Percentiles rank a stretch among this genome's conserved stretches.
phyloP scores from a whole-genome alignment of 306 rosid species.

The Carpinus fangiana region DNA sequence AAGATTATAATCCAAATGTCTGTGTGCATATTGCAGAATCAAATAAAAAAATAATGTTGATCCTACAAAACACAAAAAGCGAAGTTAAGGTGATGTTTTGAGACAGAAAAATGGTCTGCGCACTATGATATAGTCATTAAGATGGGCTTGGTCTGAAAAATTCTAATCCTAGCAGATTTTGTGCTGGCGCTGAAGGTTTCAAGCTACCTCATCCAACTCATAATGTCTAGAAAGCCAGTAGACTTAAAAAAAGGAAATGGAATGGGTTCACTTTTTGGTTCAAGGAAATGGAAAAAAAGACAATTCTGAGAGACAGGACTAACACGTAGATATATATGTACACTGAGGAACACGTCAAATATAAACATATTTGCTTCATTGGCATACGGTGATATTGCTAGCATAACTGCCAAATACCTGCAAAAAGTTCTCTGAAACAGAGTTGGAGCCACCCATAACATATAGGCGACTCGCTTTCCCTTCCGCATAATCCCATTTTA shows the following conservation, averaged over 20 bases:
- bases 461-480: slow-evolving; percentile 78
- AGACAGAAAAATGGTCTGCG: background rate
- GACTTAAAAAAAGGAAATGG: background rate
- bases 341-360: background rate
- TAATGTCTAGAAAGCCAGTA: background rate
- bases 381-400: slow-evolving; percentile 2
- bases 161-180: background rate
- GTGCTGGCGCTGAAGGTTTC: background rate
- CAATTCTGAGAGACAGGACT: background rate
- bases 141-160: background rate
- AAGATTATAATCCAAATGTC: slow-evolving; percentile 2
- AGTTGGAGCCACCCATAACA: slow-evolving; percentile 66
- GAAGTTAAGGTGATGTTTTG: background rate
- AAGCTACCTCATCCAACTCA: background rate
- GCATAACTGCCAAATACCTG: slow-evolving; percentile 53
- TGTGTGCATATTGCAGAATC: background rate
- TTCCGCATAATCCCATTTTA: slow-evolving; percentile 75
- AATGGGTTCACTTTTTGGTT: no score
- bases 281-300: background rate
- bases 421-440: slow-evolving; percentile 47
- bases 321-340: background rate
- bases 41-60: background rate
- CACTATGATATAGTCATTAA: background rate
- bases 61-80: background rate
- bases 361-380: slow-evolving; percentile 11